These are phyloP conservation scores for Teratosphaeria epicoccoides DNA, from an alignment of 2,329 filamentous ascomycete genomes.

Conservation along the genomic window DNA sequence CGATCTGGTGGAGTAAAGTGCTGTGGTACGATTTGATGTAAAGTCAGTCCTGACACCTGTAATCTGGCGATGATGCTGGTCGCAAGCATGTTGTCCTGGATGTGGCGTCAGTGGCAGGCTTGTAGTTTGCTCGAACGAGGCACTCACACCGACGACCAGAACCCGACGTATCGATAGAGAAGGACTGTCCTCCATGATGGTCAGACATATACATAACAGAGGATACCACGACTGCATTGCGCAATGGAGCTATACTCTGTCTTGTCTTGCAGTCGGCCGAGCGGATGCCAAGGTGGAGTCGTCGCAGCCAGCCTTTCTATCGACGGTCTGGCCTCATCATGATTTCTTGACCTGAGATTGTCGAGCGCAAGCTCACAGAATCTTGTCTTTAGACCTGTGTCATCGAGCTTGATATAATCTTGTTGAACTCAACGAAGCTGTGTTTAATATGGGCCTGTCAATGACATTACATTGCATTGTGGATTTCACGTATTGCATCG, in stretches of 20 bases:
- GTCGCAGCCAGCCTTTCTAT: neutral
- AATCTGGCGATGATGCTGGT: slow-evolving; percentile 12
- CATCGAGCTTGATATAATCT: no score
- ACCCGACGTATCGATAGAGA: neutral
- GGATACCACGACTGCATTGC: neutral
- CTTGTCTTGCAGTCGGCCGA: slow-evolving; percentile 12
- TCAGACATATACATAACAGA: neutral
- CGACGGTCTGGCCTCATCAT: neutral
- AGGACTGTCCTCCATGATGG: neutral
- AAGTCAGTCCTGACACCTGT: neutral
- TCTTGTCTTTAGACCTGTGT: no score
- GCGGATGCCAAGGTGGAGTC: slow-evolving; percentile 2
- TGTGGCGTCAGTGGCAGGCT: slow-evolving; percentile 1
- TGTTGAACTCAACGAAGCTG: no score
- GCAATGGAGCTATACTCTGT: neutral
- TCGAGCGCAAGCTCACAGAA: no score
- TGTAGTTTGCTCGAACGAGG: neutral
- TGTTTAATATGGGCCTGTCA: no score
- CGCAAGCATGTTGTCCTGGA: neutral
- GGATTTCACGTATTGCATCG: neutral
- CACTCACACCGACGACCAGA: neutral
- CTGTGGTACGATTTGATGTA: slow-evolving; percentile 8
- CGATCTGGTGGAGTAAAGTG: slow-evolving; percentile 2
- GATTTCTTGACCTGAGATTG: no score
- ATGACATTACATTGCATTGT: neutral